A percentile compares a stretch with the other conserved stretches of the same genome.
Evolutionary conservation across 306 rosid species (phyloP).

Genomic region (Quercus glauca): DNA sequence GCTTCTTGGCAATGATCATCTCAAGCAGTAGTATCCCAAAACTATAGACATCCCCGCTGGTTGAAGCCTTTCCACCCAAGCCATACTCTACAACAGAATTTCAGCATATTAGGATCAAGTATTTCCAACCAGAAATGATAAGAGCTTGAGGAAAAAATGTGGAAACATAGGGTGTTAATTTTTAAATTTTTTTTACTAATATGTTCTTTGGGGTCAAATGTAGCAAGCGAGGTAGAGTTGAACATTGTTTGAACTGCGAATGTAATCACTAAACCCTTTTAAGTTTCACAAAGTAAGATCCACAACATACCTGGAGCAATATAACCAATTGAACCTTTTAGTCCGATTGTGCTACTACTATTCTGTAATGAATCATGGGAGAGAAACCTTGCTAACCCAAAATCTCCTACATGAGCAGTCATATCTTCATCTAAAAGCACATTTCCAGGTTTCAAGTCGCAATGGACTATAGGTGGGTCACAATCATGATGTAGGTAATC

Average conservation of each 20-base stretch:
- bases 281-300: neutral
- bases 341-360: slow-evolving; percentile 23
- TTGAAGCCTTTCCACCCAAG: too few species aligned
- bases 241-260: neutral
- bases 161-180: neutral
- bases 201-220: too few species aligned
- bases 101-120: too few species aligned
- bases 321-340: slow-evolving; percentile 43
- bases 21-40: too few species aligned
- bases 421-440: slow-evolving; percentile 36
- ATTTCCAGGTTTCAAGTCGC: slow-evolving; percentile 46
- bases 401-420: slow-evolving; percentile 47
- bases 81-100: too few species aligned
- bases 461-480: slow-evolving; percentile 41
- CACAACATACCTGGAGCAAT: slow-evolving; percentile 40
- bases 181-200: neutral
- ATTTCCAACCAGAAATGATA: too few species aligned
- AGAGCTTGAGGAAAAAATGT: neutral
- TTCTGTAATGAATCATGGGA: slow-evolving; percentile 20
- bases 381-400: slow-evolving; percentile 43
- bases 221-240: too few species aligned
- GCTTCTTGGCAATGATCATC: too few species aligned
- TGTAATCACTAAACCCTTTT: neutral
- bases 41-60: too few species aligned
- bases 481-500: slow-evolving; percentile 42